phyloP scores from a whole-genome alignment of 257 asterid genomes.

The Solanum pinnatisectum region DNA sequence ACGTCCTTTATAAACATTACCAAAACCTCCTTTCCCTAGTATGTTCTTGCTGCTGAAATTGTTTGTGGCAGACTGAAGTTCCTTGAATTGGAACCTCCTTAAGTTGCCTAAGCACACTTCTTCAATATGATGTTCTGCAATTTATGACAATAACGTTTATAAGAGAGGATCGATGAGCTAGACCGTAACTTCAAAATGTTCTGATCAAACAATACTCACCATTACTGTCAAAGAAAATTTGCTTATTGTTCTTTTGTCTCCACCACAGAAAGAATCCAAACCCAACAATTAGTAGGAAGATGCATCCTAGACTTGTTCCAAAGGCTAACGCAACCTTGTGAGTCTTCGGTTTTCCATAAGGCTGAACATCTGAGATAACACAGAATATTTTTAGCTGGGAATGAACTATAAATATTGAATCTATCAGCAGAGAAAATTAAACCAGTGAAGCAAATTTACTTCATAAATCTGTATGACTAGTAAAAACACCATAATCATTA shows the following conservation, averaged over 20 bases:
- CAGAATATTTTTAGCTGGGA: background rate
- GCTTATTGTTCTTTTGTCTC: constrained; percentile 69
- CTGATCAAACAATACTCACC: constrained; percentile 27
- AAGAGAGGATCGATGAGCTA: background rate
- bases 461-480: background rate
- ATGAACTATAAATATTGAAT: background rate
- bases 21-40: constrained; percentile 92
- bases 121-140: constrained; percentile 56
- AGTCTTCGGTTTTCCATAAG: constrained; percentile 28
- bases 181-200: background rate
- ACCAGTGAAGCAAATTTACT: background rate
- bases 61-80: constrained; percentile 73
- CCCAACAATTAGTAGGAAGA: constrained; percentile 60
- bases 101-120: constrained; percentile 70
- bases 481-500: background rate
- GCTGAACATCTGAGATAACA: constrained; percentile 21
- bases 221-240: constrained; percentile 52
- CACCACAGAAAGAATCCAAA: constrained; percentile 75
- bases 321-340: constrained; percentile 67
- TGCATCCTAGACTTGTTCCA: constrained; percentile 73
- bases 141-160: background rate
- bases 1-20: constrained; percentile 76
- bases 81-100: constrained; percentile 61
- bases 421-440: background rate
- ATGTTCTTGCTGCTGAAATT: constrained; percentile 85